Conservation (phyloP, 352 stramenopile species). For the Globisporangium abappressorium region DNA sequence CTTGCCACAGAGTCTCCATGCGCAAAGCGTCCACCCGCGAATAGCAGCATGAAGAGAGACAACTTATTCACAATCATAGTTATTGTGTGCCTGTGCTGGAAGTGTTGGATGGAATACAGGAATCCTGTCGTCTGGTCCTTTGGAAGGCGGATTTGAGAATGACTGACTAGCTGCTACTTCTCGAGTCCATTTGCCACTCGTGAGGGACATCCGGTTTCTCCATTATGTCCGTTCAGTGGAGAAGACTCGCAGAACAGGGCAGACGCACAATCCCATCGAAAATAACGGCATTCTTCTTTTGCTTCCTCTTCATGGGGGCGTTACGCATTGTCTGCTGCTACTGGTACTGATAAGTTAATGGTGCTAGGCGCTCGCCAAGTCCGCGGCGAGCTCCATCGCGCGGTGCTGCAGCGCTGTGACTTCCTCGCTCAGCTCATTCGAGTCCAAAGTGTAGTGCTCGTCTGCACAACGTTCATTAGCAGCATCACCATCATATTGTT, state of each 20-base stretch:
- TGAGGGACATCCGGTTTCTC: not conserved
- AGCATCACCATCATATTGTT: not conserved
- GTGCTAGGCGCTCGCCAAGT: conserved; percentile 42
- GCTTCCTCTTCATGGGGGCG: not conserved
- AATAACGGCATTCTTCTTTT: not conserved
- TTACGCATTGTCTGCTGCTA: not conserved
- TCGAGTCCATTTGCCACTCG: not conserved
- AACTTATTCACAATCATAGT: not conserved
- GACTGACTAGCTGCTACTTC: not conserved
- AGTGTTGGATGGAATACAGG: not conserved
- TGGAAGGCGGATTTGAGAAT: not conserved
- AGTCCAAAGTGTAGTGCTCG: conserved; percentile 48
- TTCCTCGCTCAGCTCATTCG: conserved; percentile 60
- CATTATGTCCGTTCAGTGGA: not conserved
- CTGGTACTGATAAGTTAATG: conserved; percentile 1
- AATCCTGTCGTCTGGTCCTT: not conserved
- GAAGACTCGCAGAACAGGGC: not conserved
- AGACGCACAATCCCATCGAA: not conserved
- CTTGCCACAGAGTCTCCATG: not conserved
- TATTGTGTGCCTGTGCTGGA: not conserved
- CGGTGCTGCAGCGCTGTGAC: conserved; percentile 60
- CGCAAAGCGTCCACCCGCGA: not conserved
- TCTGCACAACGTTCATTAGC: conserved; percentile 20
- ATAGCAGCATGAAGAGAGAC: not conserved
- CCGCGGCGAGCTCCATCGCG: conserved; percentile 54